Percentiles rank a stretch among this genome's conserved stretches.
phyloP scores from a whole-genome alignment of 345 rosid species.

The Rhizophora mangle region DNA sequence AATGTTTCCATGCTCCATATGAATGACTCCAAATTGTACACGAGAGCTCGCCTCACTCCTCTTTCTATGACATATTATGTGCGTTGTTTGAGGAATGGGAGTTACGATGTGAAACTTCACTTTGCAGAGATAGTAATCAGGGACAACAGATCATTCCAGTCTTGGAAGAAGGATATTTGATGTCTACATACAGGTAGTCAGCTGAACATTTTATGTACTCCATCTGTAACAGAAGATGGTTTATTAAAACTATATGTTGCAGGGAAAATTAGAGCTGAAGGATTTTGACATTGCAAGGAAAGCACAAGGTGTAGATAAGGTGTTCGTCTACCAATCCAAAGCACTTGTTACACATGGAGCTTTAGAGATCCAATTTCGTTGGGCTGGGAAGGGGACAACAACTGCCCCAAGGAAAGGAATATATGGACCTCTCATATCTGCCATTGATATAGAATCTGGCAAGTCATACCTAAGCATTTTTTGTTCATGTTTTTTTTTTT shows the following conservation, averaged over 20 bases:
- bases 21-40: constrained; percentile 3
- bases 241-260: neutral
- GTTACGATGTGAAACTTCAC: constrained; percentile 8
- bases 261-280: constrained; percentile 10
- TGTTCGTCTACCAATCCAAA: neutral
- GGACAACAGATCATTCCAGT: constrained; percentile 3
- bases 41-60: constrained; percentile 10
- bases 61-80: constrained; percentile 10
- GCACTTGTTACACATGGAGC: neutral
- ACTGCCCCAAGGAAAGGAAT: neutral
- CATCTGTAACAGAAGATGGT: neutral
- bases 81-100: constrained; percentile 12
- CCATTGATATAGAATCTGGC: constrained; percentile 16
- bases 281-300: constrained; percentile 8
- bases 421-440: constrained; percentile 26
- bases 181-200: constrained; percentile 19
- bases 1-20: constrained; percentile 11
- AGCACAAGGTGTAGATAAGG: constrained; percentile 10
- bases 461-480: neutral
- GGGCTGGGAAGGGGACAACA: constrained; percentile 23
- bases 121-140: constrained; percentile 10
- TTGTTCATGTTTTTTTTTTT: too few relatives aligned
- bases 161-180: constrained; percentile 13
- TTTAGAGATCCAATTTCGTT: constrained; percentile 18
- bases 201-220: neutral